A percentile compares a stretch with the other conserved stretches of the same genome.
Evolutionary conservation across 768 basidiomycete species (phyloP).

Genomic region (Pisolithus albus): DNA sequence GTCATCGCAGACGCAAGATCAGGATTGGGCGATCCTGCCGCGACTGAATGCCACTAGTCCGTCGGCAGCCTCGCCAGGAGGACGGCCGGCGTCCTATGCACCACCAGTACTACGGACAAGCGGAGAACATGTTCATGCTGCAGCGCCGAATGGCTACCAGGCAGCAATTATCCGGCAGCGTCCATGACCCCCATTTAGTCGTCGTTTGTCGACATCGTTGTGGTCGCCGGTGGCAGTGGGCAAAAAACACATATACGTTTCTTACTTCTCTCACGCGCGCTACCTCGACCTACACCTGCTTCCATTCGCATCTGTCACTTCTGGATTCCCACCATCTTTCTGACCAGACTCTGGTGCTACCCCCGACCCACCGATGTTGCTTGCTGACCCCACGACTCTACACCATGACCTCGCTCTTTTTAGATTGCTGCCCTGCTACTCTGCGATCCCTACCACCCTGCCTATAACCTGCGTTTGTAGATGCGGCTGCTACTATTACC

Average conservation of each 20-base stretch:
- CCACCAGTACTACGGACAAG: slow-evolving; percentile 40
- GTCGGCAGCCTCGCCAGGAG: slow-evolving; percentile 28
- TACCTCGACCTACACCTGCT: not conserved
- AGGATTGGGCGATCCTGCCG: slow-evolving; percentile 31
- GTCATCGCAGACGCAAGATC: slow-evolving; percentile 35
- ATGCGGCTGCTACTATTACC: not conserved
- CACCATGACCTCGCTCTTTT: not conserved
- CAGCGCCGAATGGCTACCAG: slow-evolving; percentile 40
- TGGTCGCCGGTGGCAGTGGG: not conserved
- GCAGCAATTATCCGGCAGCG: slow-evolving; percentile 44
- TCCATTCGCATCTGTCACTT: not conserved
- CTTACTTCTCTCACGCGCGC: slow-evolving; percentile 15
- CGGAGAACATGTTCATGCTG: slow-evolving; percentile 35
- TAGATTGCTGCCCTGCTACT: not conserved
- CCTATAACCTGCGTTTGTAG: not conserved
- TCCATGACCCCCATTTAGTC: slow-evolving; percentile 31
- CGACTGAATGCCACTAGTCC: slow-evolving; percentile 32
- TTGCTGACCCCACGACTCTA: not conserved
- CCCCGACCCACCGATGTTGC: not conserved
- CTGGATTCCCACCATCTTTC: not conserved
- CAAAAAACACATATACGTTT: slow-evolving; percentile 4
- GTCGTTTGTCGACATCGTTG: too few species aligned
- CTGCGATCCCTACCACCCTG: not conserved
- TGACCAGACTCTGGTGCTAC: not conserved
- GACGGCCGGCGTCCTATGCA: slow-evolving; percentile 48